These are phyloP conservation scores for Protea cynaroides DNA, from an alignment of 164 flowering plant genomes.

Conservation along the genomic window DNA sequence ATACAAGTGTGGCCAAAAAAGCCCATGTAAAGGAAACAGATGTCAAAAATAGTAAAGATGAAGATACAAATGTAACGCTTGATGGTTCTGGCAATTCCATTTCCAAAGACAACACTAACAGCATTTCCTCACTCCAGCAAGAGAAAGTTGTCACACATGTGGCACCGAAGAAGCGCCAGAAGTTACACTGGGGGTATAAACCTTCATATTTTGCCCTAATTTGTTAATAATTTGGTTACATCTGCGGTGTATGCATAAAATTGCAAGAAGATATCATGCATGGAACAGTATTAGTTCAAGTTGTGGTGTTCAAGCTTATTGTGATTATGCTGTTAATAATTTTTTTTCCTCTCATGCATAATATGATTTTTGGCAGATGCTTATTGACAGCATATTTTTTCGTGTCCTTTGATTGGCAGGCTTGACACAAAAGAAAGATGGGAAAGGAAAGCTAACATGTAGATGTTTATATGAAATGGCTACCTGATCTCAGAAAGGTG, in stretches of 20 bases:
- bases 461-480: constrained; percentile 3
- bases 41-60: constrained; percentile 11
- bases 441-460: constrained; percentile 72
- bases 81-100: constrained; percentile 16
- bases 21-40: constrained; percentile 9
- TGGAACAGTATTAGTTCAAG: too few relatives aligned
- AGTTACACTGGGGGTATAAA: constrained; percentile 62
- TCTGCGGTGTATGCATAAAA: neutral
- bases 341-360: neutral
- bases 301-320: too few relatives aligned
- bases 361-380: neutral
- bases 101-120: constrained; percentile 8
- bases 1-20: constrained; percentile 17
- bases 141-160: constrained; percentile 15
- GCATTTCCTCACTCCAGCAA: constrained; percentile 11
- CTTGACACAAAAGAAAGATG: constrained; percentile 63
- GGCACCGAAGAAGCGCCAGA: constrained; percentile 37
- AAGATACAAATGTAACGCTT: constrained; percentile 5
- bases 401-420: constrained; percentile 19
- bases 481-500: too few relatives aligned
- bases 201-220: neutral
- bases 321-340: neutral
- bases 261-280: neutral
- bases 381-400: neutral
- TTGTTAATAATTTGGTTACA: neutral